Base-by-base conservation (phyloP, 257 asterid species). In the Paraleonurus japonicus region DNA sequence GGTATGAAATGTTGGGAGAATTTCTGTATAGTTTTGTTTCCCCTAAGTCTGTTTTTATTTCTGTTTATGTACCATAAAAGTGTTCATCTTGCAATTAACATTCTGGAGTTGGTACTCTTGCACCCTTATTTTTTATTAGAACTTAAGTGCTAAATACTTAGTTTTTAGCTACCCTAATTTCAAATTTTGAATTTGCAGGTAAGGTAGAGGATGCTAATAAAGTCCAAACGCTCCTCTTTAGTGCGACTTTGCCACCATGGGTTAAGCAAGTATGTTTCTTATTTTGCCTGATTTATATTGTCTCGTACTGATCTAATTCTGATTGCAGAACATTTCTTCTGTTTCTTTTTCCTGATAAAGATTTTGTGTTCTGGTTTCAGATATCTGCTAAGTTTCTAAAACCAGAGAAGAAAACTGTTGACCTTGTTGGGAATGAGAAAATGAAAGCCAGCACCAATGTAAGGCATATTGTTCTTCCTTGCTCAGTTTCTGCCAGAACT, bases 371-470 rank as follows among this genome's bases (percentile, higher is more conserved):
- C 67, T n/a, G 0, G 51, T 59, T 45, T 64, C 80, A 92, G 99
- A 86, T 92, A 79, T 74, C 95, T 17, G 27, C 88, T 1, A 92
- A 78, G 80, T 95, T 95, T 62, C 82, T 88, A 57, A 95, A 92
- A 81, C 80, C 85, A 4, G 97, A 89, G 67, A 92, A 92, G 83
- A 85, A 87, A 78, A 92, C 94, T 32, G 94, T 81, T 55, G 99
- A 95, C 62, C 96, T 95, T 50, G 97, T 95, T 32, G 99, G 99
- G 66, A 89, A 92, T 85, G 95, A 89, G 84, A 92, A 87, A 80
- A 95, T 92, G 98, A 95, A 95, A 80, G 99, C 99, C 59, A 92
- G 98, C 81, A 81, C 82, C 23, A 95, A 74, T 76, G 99, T 95
- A 61, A 85, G 95, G 77, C 99, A 95, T 78, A 79, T 85, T 77